Evolutionary conservation across 192 early-diverging fungal genomes (phyloP).

Genomic region (Umbelopsis sp.): DNA sequence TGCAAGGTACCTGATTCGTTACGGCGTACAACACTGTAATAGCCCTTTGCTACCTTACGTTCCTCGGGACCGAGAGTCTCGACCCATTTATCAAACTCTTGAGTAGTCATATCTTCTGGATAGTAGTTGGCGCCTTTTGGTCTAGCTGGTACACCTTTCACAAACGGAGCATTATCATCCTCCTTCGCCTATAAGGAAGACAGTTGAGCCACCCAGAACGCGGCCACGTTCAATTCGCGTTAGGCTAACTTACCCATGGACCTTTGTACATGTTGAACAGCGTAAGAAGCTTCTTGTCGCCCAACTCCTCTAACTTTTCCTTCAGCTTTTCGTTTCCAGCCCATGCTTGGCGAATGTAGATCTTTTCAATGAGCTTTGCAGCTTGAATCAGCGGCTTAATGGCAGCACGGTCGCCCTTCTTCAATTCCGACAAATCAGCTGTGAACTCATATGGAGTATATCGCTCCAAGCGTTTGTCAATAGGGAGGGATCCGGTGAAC

Average conservation of each 20-base stretch:
- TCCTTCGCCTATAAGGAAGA: conserved; percentile 40
- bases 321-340: conserved; percentile 56
- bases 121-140: conserved; percentile 71
- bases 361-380: conserved; percentile 57
- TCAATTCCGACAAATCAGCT: conserved; percentile 60
- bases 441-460: conserved; percentile 56
- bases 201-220: conserved; percentile 21
- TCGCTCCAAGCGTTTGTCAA: conserved; percentile 42
- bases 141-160: conserved; percentile 37
- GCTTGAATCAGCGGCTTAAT: conserved; percentile 63
- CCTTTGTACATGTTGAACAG: conserved; percentile 69
- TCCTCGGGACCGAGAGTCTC: conserved; percentile 45
- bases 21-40: conserved; percentile 62
- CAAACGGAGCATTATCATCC: conserved; percentile 55
- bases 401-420: conserved; percentile 57
- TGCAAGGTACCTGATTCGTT: conserved; percentile 40
- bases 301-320: conserved; percentile 45
- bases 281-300: conserved; percentile 37
- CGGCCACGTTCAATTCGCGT: conserved; percentile 13
- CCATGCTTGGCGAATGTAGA: conserved; percentile 72
- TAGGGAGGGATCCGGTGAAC: conserved; percentile 20
- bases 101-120: conserved; percentile 67
- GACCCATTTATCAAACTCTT: conserved; percentile 63
- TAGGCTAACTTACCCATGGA: conserved; percentile 58
- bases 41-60: conserved; percentile 57